Conservation (phyloP, 768 basidiomycete genomes). For the Coprinopsis sp. region DNA sequence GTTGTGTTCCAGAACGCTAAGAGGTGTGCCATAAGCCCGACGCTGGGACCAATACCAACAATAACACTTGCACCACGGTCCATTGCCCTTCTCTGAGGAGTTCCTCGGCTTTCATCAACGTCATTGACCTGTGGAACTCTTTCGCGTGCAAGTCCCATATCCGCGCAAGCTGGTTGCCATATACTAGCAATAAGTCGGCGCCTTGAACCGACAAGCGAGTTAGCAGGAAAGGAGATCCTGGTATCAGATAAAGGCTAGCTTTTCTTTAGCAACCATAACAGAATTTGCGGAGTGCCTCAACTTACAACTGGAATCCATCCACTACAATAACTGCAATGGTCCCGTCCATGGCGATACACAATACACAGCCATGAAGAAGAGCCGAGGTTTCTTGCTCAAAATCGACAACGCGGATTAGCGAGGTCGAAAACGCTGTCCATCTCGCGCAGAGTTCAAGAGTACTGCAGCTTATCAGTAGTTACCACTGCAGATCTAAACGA, state of each 20-base stretch:
- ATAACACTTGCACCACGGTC: conserved; percentile 55
- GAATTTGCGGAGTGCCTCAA: conserved; percentile 5
- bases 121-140: conserved; percentile 85
- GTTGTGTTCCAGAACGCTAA: conserved; percentile 14
- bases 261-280: neutral
- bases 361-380: conserved; percentile 57
- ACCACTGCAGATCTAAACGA: neutral
- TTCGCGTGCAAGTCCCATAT: conserved; percentile 82
- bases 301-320: conserved; percentile 77
- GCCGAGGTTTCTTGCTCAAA: conserved; percentile 49
- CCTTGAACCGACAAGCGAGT: conserved; percentile 57
- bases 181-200: conserved; percentile 70
- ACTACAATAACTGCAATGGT: conserved; percentile 77
- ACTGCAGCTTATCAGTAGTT: conserved; percentile 29
- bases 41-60: neutral
- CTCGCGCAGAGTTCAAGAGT: conserved; percentile 60
- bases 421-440: conserved; percentile 70
- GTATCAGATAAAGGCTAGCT: conserved; percentile 71
- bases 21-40: neutral
- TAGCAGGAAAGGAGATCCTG: conserved; percentile 72
- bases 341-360: conserved; percentile 75
- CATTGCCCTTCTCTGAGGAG: conserved; percentile 69
- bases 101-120: conserved; percentile 69
- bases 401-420: conserved; percentile 55
- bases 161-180: conserved; percentile 70